Conservation (phyloP, 495 filamentous ascomycete genomes). For the Aspergillus baeticus region DNA sequence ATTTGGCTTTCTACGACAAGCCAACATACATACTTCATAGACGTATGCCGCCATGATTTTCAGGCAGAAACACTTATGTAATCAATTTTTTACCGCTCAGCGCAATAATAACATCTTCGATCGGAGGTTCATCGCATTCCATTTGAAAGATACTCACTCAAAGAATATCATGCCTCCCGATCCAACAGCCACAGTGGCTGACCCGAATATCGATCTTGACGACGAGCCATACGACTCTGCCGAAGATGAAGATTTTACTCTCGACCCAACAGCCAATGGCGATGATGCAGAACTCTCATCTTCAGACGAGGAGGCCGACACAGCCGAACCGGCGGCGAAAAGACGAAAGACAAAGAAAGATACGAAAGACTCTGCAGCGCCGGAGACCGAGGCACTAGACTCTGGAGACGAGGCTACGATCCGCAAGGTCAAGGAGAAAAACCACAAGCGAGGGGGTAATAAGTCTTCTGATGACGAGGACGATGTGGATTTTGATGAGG, state of each 20-base stretch:
- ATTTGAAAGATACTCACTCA: not conserved
- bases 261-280: slow-evolving; percentile 52
- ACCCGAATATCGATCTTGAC: slow-evolving; percentile 29
- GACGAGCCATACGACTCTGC: slow-evolving; percentile 68
- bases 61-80: not conserved
- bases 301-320: slow-evolving; percentile 30
- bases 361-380: slow-evolving; percentile 10
- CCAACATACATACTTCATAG: no score
- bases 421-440: slow-evolving; percentile 53
- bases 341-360: slow-evolving; percentile 36
- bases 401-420: slow-evolving; percentile 84
- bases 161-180: slow-evolving; percentile 28
- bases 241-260: slow-evolving; percentile 74
- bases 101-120: slow-evolving; percentile 4
- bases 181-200: slow-evolving; percentile 13
- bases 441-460: slow-evolving; percentile 43
- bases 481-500: slow-evolving; percentile 46
- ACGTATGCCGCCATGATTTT: not conserved
- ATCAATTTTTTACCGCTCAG: not conserved
- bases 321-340: slow-evolving; percentile 36
- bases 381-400: slow-evolving; percentile 42
- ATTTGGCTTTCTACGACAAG: no score
- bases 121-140: not conserved
- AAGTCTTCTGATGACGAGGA: slow-evolving; percentile 25
- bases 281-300: slow-evolving; percentile 29